Conservation (phyloP, 2,329 filamentous ascomycete genomes). For the Colletotrichum caudatum region DNA sequence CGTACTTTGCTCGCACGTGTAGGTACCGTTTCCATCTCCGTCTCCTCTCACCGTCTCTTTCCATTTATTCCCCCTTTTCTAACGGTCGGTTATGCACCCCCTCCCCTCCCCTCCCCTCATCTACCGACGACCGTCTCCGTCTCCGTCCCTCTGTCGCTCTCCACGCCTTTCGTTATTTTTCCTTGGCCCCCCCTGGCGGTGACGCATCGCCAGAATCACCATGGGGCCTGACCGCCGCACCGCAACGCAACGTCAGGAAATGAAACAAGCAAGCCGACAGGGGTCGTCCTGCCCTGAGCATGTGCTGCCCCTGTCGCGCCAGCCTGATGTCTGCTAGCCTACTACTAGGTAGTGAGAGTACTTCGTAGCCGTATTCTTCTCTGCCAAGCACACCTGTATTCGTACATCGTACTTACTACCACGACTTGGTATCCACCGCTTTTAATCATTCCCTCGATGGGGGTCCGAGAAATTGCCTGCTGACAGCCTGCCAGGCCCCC, state of each 20-base stretch:
- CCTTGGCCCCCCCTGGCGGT: constrained; percentile 24
- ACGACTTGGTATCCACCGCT: constrained; percentile 4
- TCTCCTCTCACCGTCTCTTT: too few relatives aligned
- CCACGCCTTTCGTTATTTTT: background rate
- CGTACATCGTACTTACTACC: too few relatives aligned
- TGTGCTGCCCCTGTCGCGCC: constrained; percentile 34
- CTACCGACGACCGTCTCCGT: constrained; percentile 5
- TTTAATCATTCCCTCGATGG: background rate
- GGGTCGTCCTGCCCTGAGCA: constrained; percentile 15
- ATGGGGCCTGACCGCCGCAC: constrained; percentile 41
- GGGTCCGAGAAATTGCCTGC: background rate
- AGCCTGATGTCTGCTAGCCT: background rate
- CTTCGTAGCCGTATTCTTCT: too few relatives aligned
- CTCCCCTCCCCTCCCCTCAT: background rate
- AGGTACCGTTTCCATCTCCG: background rate
- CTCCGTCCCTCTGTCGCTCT: background rate
- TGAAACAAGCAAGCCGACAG: constrained; percentile 41
- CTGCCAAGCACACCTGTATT: constrained; percentile 2
- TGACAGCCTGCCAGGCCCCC: background rate
- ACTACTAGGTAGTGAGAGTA: too few relatives aligned
- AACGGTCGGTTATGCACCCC: background rate
- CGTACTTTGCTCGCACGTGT: too few relatives aligned
- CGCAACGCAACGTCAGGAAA: constrained; percentile 40
- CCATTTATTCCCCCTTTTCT: background rate
- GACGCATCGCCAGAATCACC: constrained; percentile 42